Evolutionary conservation across 2,329 filamentous ascomycete species (phyloP), one percentile per base, ranked within the genome.

Genomic region (Apiospora pterosperma): DNA sequence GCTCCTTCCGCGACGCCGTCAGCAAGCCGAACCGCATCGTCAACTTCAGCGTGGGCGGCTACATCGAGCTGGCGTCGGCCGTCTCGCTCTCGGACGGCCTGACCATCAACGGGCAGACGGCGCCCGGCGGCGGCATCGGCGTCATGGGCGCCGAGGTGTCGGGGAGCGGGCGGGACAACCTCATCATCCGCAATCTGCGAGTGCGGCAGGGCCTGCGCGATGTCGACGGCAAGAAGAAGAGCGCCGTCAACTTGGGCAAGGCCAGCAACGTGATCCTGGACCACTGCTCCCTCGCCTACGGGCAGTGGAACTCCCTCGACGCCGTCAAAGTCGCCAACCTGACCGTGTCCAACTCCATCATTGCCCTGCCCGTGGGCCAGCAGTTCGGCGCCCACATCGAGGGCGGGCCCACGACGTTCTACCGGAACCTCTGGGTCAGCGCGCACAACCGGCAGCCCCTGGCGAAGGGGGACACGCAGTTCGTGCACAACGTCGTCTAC

Each of bases 1-100:
- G 81, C 7, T 82, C 80, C 10, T 76, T 83, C 23, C 79, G 80
- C n/a, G 80, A 83, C 68, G 80, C 80, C 28, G 79, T 84, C 19
- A 80, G 78, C 6, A 67, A 74, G 61, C 70, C 79, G 4, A 75
- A 79, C 62, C 79, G 80, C 28, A 80, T 78, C 36, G 73, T 83
- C 38, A 78, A 79, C 10, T 83, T 84, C 66, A 75, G 75, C 5
- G 76, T 82, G 14, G 77, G 79, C 36, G 81, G 81, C 5, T 75
- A 81, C 10, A 83, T 82, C 63, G 76, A 78, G 31, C 79, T 82
- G 62, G 74, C 70, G 10, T 77, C 77, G 2, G 76, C 79, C 23
- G 72, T 83, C 2, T 77, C 80, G 1, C 77, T 82, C 21, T 70
- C 72, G 4, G 80, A 78, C 62, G 74, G 76, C 39, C 73, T 82